phyloP scores from a whole-genome alignment of 305 asterid genomes.

The Fraxinus xanthoxyloides region DNA sequence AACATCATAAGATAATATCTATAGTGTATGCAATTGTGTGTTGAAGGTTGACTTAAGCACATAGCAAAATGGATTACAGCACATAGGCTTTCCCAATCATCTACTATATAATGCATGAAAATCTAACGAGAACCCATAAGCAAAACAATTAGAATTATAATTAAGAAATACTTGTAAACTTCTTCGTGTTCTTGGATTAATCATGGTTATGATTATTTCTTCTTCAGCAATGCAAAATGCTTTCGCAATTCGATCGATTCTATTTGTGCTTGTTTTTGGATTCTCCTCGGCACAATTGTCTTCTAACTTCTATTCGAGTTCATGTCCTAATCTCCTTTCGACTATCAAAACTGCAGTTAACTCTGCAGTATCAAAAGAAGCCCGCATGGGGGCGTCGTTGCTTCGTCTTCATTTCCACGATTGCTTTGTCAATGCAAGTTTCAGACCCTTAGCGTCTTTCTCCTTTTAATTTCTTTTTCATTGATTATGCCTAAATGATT shows the following conservation, averaged over 20 bases:
- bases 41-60: slow-evolving; percentile 20
- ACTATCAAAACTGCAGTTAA: slow-evolving; percentile 41
- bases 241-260: slow-evolving; percentile 18
- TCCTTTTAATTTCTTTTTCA: not conserved
- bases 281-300: slow-evolving; percentile 54
- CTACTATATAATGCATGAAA: slow-evolving; percentile 30
- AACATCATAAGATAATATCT: not conserved
- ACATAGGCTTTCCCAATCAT: not conserved
- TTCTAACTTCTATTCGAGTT: slow-evolving; percentile 41
- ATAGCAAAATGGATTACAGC: slow-evolving; percentile 1
- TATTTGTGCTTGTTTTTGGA: slow-evolving; percentile 34
- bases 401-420: slow-evolving; percentile 87
- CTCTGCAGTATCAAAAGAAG: slow-evolving; percentile 42
- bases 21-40: not conserved
- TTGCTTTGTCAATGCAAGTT: slow-evolving; percentile 60
- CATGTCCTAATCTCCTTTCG: slow-evolving; percentile 55
- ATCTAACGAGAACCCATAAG: slow-evolving; percentile 1
- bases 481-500: not conserved
- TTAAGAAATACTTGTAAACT: not conserved
- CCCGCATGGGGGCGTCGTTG: slow-evolving; percentile 84
- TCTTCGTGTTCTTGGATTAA: not conserved
- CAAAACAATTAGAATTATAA: not conserved
- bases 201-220: slow-evolving; percentile 15
- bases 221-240: not conserved
- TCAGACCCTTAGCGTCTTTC: not conserved